Base-by-base conservation (phyloP, 164 flowering plant genomes). In the Liriodendron chinense region DNA sequence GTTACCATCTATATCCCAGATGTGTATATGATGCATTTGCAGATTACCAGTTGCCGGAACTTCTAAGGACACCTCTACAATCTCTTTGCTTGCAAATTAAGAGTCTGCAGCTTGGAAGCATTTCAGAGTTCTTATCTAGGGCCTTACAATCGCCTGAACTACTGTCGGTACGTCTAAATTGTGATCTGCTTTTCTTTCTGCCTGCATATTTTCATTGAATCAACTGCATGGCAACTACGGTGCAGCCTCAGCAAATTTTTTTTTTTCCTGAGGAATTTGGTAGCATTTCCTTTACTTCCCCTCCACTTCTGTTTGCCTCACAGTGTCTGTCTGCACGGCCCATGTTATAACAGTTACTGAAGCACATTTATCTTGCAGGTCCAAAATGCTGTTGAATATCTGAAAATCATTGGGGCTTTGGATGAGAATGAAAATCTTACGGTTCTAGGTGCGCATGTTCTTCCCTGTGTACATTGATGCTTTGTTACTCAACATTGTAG, bases 61-160 rank as follows among this genome's bases (percentile, higher is more conserved):
- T 96, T 80, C 81, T 94, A 75, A 90, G 98, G 80, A 96, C 98
- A 9, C 99, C 99, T 71, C 76, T 96, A 85, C 98, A 94, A 85
- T 96, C 99, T 20, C 93, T 94, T 47, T 94, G 98, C 77, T 76
- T 96, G 78, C 99, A 96, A 85, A 94, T 96, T 66, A 96, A 96
- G 83, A 91, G 96, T 81, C 81, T 96, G 72, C 85, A 91, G 79
- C 92, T 94, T 75, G 99, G 99, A 67, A 91, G 94, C 80, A 92
- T 96, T 47, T 86, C 98, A 57, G 98, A 96, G 78, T 96, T 96
- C 77, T 82, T 96, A 57, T 89, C 97, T 9, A 90, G 86, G 84
- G 97, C 98, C 25, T 83, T 96, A 82, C 98, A 94, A 75, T 85
- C 98, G 23, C 99, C 98, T 8, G 98, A 96, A 77, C 78, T 76